These are phyloP conservation scores for Auxenochlorella pyrenoidosa DNA, from an alignment of 139 green algal species.

Conservation along the genomic window DNA sequence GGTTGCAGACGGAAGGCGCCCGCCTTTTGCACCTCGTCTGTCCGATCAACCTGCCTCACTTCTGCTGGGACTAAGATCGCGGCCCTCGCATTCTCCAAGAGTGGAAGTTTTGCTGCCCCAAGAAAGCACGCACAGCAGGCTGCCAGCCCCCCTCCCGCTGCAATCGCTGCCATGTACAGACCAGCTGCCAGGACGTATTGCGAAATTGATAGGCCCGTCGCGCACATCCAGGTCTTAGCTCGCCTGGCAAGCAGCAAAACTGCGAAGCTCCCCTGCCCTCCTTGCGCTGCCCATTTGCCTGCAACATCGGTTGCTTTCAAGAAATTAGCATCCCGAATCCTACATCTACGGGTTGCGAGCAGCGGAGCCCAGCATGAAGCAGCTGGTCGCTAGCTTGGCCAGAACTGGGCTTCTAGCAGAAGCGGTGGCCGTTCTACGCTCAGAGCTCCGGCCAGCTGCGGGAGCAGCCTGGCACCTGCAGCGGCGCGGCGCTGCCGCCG, in stretches of 20 bases:
- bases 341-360: background rate
- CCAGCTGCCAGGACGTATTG: too few species aligned
- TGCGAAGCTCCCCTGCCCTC: background rate
- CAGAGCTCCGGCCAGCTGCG: background rate
- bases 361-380: background rate
- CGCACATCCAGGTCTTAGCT: too few species aligned
- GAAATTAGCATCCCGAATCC: background rate
- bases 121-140: too few species aligned
- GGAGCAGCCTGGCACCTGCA: constrained; percentile 3
- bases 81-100: too few species aligned
- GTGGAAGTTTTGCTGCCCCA: too few species aligned
- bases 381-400: background rate
- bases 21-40: too few species aligned
- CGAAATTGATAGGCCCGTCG: too few species aligned
- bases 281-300: background rate
- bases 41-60: too few species aligned
- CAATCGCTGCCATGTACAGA: too few species aligned
- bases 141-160: too few species aligned
- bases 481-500: background rate
- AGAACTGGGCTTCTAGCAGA: background rate
- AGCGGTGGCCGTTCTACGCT: background rate
- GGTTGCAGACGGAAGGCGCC: too few species aligned
- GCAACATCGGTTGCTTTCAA: background rate
- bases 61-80: too few species aligned
- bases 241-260: background rate